Conservation (phyloP, 371 early-diverging fungal genomes). For the Cokeromyces recurvatus region DNA sequence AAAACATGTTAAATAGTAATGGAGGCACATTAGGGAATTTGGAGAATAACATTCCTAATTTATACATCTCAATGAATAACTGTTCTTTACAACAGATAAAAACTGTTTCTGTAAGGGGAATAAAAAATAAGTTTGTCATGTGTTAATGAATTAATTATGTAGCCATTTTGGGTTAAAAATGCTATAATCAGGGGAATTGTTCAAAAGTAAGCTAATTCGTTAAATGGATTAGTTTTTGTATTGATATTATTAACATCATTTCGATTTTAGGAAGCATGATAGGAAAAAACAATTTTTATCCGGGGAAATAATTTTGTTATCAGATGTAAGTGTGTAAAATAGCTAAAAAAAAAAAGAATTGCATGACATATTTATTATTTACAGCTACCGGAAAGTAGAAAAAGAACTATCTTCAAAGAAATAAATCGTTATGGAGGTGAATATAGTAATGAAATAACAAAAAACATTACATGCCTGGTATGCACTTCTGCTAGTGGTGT, state of each 20-base stretch:
- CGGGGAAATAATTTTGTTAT: conserved; percentile 47
- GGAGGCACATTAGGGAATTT: conserved; percentile 6
- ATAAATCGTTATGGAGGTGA: conserved; percentile 49
- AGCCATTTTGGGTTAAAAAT: conserved; percentile 38
- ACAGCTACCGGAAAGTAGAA: no score
- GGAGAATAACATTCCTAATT: background rate
- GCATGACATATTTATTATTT: no score
- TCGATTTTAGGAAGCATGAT: no score
- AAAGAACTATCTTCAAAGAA: no score
- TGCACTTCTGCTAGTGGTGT: conserved; percentile 44
- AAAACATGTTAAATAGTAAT: conserved; percentile 9
- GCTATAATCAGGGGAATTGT: conserved; percentile 22
- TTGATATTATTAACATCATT: no score
- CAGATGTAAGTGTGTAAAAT: conserved; percentile 29
- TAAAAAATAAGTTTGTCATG: no score
- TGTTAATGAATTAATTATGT: no score
- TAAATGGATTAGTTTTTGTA: no score
- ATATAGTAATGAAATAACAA: conserved; percentile 29
- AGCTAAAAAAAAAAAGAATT: conserved; percentile 8
- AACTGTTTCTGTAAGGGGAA: conserved; percentile 20
- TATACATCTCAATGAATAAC: conserved; percentile 7
- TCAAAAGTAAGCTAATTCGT: conserved; percentile 41
- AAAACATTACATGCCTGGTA: conserved; percentile 61
- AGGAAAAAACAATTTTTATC: conserved; percentile 49
- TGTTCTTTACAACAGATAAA: no score